A percentile compares a stretch with the other conserved stretches of the same genome.
phyloP scores from a whole-genome alignment of 202 grass and related monocot genomes.

The Digitaria exilis region DNA sequence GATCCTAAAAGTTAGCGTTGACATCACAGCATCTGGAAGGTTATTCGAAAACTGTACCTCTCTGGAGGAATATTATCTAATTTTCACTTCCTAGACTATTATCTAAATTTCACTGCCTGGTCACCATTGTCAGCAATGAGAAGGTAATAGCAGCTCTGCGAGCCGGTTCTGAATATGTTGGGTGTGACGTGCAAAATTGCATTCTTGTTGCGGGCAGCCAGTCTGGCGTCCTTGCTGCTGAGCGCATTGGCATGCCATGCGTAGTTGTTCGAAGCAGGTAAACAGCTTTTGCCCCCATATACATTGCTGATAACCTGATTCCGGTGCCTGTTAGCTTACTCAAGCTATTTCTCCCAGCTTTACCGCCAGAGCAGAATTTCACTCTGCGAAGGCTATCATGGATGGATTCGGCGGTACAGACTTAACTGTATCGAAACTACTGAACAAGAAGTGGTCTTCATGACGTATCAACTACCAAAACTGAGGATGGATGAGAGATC shows the following conservation, averaged over 20 bases:
- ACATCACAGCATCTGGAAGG: constrained; percentile 67
- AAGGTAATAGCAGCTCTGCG: constrained; percentile 66
- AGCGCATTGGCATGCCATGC: constrained; percentile 80
- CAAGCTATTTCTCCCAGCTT: constrained; percentile 43
- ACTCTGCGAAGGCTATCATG: constrained; percentile 68
- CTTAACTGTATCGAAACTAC: constrained; percentile 71
- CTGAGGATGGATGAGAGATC: background rate
- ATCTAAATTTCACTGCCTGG: constrained; percentile 21
- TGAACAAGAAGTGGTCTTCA: constrained; percentile 59
- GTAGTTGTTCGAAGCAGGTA: constrained; percentile 87
- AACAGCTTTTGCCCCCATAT: background rate
- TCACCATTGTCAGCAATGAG: constrained; percentile 55
- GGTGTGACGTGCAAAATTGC: constrained; percentile 58
- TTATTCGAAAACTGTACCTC: constrained; percentile 26
- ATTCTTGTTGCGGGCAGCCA: constrained; percentile 80
- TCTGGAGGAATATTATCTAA: background rate
- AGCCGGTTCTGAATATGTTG: constrained; percentile 68
- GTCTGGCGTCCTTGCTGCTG: constrained; percentile 64
- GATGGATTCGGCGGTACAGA: constrained; percentile 82
- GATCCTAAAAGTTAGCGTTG: constrained; percentile 82
- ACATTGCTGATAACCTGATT: background rate
- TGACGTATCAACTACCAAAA: background rate
- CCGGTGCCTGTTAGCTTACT: background rate
- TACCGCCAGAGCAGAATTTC: constrained; percentile 77
- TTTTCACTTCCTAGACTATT: constrained; percentile 1